Evolutionary conservation across 2,329 filamentous ascomycete species (phyloP).

Genomic region (Pezicula radicicola): DNA sequence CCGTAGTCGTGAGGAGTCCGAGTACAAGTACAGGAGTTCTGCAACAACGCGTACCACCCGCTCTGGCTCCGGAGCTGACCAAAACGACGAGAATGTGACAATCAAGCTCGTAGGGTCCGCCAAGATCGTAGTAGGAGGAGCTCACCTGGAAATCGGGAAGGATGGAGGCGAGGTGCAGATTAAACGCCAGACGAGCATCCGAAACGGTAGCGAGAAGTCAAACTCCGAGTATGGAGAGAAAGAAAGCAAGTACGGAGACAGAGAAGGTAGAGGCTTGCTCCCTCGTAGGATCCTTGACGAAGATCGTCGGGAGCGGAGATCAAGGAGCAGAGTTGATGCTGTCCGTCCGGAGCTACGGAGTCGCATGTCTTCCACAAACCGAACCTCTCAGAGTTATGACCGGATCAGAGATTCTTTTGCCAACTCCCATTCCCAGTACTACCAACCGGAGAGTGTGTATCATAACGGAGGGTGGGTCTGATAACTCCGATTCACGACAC

Average conservation of each 20-base stretch:
- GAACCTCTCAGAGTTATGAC: too few relatives aligned
- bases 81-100: constrained; percentile 55
- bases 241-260: constrained; percentile 19
- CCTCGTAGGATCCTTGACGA: too few relatives aligned
- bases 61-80: constrained; percentile 37
- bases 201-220: constrained; percentile 49
- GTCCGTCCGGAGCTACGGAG: too few relatives aligned
- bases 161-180: constrained; percentile 61
- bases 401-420: too few relatives aligned
- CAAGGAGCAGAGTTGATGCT: too few relatives aligned
- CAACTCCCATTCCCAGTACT: too few relatives aligned
- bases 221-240: constrained; percentile 30
- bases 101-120: constrained; percentile 57
- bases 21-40: constrained; percentile 57
- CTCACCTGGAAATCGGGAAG: constrained; percentile 52
- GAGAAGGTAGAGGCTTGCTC: constrained; percentile 7
- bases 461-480: too few relatives aligned
- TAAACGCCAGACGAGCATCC: constrained; percentile 33
- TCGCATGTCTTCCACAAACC: too few relatives aligned
- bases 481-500: too few relatives aligned
- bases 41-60: constrained; percentile 58
- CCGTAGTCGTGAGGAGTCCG: constrained; percentile 58
- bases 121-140: constrained; percentile 52
- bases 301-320: too few relatives aligned
- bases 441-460: too few relatives aligned